Evolutionary conservation across 106 monocot genomes (phyloP).

Genomic region (Triglochin maritima): DNA sequence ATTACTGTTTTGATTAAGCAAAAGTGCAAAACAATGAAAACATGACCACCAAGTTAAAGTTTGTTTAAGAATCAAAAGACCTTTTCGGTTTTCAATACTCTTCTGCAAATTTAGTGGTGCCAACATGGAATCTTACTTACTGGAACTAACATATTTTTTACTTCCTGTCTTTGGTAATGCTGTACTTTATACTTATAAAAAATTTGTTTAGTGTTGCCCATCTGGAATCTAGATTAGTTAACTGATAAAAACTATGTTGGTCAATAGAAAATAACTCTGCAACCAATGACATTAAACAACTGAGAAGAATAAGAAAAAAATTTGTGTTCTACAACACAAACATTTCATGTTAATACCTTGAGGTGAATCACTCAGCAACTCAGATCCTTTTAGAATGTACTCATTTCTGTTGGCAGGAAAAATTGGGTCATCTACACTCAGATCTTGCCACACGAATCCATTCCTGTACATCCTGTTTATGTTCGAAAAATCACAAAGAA

Average conservation of each 20-base stretch:
- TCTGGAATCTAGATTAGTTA: too few relatives aligned
- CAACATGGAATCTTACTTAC: background rate
- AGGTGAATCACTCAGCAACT: conserved; percentile 48
- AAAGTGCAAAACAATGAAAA: background rate
- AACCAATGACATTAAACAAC: too few relatives aligned
- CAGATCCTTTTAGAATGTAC: conserved; percentile 72
- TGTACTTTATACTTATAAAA: too few relatives aligned
- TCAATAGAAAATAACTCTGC: too few relatives aligned
- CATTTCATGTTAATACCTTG: conserved; percentile 19
- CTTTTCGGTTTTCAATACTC: background rate
- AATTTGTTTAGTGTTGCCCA: too few relatives aligned
- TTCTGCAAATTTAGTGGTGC: background rate
- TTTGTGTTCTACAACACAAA: too few relatives aligned
- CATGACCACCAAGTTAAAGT: background rate
- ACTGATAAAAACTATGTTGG: too few relatives aligned
- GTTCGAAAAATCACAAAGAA: too few relatives aligned
- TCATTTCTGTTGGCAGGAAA: conserved; percentile 49
- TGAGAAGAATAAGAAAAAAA: too few relatives aligned
- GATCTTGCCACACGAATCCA: conserved; percentile 76
- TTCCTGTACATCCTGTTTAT: conserved; percentile 62
- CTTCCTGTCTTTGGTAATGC: background rate
- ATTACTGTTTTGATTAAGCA: background rate
- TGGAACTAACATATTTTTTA: background rate
- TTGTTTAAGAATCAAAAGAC: background rate
- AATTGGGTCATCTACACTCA: conserved; percentile 58